phyloP scores from a whole-genome alignment of 257 asterid species.

The Solanum chiquidenum region DNA sequence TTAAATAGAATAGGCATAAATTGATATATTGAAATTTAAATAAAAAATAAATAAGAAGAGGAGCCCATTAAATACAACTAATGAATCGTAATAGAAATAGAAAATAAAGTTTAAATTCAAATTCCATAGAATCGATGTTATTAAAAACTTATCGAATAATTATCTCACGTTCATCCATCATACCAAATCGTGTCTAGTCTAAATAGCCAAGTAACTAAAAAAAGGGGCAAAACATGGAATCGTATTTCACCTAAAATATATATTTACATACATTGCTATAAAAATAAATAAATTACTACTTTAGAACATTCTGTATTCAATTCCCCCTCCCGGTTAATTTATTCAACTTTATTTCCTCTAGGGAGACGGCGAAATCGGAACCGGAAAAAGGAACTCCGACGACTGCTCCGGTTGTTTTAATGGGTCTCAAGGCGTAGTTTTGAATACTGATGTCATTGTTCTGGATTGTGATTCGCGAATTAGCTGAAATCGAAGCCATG shows the following conservation, averaged over 20 bases:
- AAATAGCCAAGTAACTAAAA: neutral
- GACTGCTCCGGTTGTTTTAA: neutral
- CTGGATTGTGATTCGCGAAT: constrained; percentile 24
- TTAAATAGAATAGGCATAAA: too few species aligned
- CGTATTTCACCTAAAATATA: neutral
- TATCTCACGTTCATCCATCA: neutral
- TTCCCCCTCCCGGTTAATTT: neutral
- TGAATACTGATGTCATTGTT: constrained; percentile 16
- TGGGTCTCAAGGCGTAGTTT: neutral
- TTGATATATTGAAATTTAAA: too few species aligned
- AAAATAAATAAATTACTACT: neutral
- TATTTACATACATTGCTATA: neutral
- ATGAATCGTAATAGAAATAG: too few species aligned
- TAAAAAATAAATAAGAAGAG: too few species aligned
- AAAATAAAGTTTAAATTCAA: too few species aligned
- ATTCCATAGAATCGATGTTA: too few species aligned
- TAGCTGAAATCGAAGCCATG: constrained; percentile 33
- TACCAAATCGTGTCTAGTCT: neutral
- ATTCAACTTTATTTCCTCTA: neutral
- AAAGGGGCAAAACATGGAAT: neutral
- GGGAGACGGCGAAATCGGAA: neutral
- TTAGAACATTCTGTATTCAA: neutral
- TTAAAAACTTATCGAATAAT: too few species aligned
- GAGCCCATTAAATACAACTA: too few species aligned
- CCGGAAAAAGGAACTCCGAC: neutral